These are phyloP conservation scores for Hyaloscypha variabilis DNA, from an alignment of 495 filamentous ascomycete species.

Conservation along the genomic window DNA sequence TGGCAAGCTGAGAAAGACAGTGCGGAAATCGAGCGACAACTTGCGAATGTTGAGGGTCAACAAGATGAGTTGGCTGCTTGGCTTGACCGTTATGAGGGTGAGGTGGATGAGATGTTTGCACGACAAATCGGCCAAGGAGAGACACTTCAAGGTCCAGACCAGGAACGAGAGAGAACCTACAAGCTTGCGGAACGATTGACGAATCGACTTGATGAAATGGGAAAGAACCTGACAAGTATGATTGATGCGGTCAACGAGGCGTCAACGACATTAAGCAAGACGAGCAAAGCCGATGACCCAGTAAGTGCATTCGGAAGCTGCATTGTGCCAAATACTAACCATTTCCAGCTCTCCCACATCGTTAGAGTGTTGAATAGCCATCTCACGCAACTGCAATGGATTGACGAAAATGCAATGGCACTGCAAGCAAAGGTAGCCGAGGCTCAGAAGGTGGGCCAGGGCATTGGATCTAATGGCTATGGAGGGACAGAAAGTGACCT, in stretches of 20 bases:
- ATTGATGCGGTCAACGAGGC: conserved; percentile 97
- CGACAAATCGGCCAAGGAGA: conserved; percentile 68
- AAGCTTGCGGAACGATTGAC: conserved; percentile 89
- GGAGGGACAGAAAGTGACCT: conserved; percentile 63
- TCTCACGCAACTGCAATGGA: conserved; percentile 83
- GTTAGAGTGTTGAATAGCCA: conserved; percentile 93
- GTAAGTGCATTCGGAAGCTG: conserved; percentile 57
- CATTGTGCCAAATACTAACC: conserved; percentile 28
- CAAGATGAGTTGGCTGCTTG: conserved; percentile 84
- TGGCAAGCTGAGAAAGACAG: conserved; percentile 91
- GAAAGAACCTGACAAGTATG: conserved; percentile 88
- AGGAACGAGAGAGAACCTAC: conserved; percentile 93
- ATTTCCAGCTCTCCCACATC: conserved; percentile 79
- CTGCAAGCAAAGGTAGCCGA: conserved; percentile 77
- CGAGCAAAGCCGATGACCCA: conserved; percentile 85
- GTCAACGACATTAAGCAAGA: conserved; percentile 81
- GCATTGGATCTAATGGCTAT: conserved; percentile 62
- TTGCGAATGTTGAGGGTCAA: conserved; percentile 83
- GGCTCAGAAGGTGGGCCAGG: conserved; percentile 74
- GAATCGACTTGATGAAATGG: conserved; percentile 86
- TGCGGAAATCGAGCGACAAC: conserved; percentile 86
- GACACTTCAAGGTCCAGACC: conserved; percentile 80
- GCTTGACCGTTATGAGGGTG: conserved; percentile 86
- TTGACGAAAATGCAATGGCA: conserved; percentile 81
- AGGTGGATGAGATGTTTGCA: conserved; percentile 83